These are phyloP conservation scores for Pterocarpus santalinus DNA, from an alignment of 306 rosid species.

Conservation along the genomic window DNA sequence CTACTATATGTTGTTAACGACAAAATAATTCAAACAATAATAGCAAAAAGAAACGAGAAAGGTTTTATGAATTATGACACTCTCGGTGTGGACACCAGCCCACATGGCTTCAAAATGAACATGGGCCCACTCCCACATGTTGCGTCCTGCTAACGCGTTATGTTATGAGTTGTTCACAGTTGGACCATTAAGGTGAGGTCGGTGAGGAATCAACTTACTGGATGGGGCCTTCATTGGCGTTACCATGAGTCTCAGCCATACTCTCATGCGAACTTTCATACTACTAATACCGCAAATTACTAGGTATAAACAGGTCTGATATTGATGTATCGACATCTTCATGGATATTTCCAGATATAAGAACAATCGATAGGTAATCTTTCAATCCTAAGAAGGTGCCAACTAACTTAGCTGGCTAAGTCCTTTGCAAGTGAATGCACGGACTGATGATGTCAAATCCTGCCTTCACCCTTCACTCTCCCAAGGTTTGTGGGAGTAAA, in stretches of 20 bases:
- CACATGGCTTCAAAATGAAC: conserved; percentile 2
- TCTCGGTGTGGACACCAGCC: neutral
- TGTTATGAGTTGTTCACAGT: neutral
- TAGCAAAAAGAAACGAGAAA: neutral
- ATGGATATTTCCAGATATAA: no score
- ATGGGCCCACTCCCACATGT: conserved; percentile 14
- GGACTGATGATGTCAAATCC: neutral
- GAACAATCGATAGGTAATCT: no score
- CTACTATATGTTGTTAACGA: no score
- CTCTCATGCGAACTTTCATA: no score
- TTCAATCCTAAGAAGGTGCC: neutral
- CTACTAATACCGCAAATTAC: no score
- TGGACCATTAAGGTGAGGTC: neutral
- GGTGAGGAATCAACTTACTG: neutral
- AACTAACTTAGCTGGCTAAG: neutral
- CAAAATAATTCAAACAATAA: no score
- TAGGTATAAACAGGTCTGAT: no score
- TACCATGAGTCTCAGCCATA: no score
- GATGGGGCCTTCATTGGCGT: no score
- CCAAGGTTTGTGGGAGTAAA: no score
- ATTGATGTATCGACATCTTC: no score
- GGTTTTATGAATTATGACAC: neutral
- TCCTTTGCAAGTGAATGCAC: neutral
- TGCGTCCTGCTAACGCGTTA: neutral
- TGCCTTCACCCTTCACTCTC: neutral